Conservation (phyloP, 2,329 filamentous ascomycete genomes). For the Trichoderma citrinoviride region DNA sequence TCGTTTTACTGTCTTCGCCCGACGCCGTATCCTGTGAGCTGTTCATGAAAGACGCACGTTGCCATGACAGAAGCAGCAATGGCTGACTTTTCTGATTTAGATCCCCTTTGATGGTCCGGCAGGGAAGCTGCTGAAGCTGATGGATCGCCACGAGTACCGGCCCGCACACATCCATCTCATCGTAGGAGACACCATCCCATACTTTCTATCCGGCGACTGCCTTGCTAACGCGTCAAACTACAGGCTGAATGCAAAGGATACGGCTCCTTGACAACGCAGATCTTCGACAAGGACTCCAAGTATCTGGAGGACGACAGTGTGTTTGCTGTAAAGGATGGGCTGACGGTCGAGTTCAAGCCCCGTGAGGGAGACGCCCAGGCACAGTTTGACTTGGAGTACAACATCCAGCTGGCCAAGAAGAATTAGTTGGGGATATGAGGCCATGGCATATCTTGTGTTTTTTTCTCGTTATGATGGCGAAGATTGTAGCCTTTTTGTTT, state of each 20-base stretch:
- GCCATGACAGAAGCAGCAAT: neutral
- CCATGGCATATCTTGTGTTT: neutral
- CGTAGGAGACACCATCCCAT: constrained; percentile 33
- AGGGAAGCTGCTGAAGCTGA: constrained; percentile 48
- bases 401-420: constrained; percentile 48
- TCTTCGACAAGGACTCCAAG: constrained; percentile 67
- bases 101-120: constrained; percentile 52
- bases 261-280: constrained; percentile 68
- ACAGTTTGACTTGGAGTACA: constrained; percentile 58
- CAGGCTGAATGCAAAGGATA: constrained; percentile 53
- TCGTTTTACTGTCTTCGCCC: constrained; percentile 60
- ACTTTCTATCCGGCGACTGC: fast-evolving
- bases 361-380: constrained; percentile 45
- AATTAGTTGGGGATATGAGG: neutral
- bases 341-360: constrained; percentile 44
- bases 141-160: constrained; percentile 56
- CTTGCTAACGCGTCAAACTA: neutral
- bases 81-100: constrained; percentile 8
- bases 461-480: neutral
- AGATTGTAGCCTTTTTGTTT: neutral
- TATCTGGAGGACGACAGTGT: constrained; percentile 56
- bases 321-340: constrained; percentile 54
- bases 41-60: neutral
- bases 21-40: constrained; percentile 51
- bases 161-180: constrained; percentile 62